phyloP scores from a whole-genome alignment of 495 filamentous ascomycete species.

The Hypoxylon intermedium region DNA sequence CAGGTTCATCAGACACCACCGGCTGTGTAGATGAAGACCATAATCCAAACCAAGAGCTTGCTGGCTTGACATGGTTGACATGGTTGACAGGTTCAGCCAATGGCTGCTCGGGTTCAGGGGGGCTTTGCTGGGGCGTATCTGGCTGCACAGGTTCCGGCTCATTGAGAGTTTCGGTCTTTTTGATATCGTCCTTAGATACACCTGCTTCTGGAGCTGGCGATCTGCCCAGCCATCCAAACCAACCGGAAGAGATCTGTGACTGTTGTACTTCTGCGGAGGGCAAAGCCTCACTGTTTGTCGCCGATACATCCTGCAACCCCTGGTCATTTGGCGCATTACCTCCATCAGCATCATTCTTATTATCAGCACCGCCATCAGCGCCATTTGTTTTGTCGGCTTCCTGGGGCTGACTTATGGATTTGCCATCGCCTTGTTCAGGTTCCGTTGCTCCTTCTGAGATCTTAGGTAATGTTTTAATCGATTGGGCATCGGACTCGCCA shows the following conservation, averaged over 20 bases:
- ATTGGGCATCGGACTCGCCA: conserved; percentile 31
- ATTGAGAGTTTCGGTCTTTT: conserved; percentile 33
- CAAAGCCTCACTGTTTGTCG: conserved; percentile 11
- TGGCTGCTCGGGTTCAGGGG: conserved; percentile 18
- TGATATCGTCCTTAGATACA: conserved; percentile 32
- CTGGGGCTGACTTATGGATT: conserved; percentile 30
- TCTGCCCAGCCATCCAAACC: conserved; percentile 66
- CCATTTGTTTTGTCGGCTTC: conserved; percentile 11
- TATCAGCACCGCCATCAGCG: conserved; percentile 2
- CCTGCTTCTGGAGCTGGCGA: conserved; percentile 33
- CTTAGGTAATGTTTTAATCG: conserved; percentile 39
- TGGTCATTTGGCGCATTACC: conserved; percentile 7
- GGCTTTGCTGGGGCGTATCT: conserved; percentile 15
- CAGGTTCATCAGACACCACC: conserved; percentile 31
- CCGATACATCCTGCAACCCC: conserved; percentile 5
- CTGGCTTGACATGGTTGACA: conserved; percentile 33
- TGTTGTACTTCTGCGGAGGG: conserved; percentile 30
- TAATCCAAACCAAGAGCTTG: conserved; percentile 60
- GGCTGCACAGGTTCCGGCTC: conserved; percentile 26
- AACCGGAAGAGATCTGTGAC: conserved; percentile 54
- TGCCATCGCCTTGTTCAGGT: conserved; percentile 30
- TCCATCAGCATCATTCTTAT: conserved; percentile 8
- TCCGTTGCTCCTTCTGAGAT: conserved; percentile 33
- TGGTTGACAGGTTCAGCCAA: conserved; percentile 25
- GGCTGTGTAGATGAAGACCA: conserved; percentile 49